phyloP scores from a whole-genome alignment of 164 flowering plant species.

The Umbilicus rupestris region DNA sequence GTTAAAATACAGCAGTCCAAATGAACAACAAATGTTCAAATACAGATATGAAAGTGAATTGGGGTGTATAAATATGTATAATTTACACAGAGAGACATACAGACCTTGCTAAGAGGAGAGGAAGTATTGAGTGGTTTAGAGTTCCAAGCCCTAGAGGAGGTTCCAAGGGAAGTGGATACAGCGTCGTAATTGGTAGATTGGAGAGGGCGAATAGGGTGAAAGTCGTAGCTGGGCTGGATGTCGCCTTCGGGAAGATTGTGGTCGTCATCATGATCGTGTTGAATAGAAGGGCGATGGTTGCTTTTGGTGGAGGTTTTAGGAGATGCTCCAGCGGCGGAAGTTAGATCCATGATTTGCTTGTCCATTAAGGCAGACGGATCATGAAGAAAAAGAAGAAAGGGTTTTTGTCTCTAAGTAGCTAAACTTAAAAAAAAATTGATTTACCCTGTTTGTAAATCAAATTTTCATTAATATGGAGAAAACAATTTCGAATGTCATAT shows the following conservation, averaged over 20 bases:
- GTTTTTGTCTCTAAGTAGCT: too few relatives aligned
- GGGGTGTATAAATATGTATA: neutral
- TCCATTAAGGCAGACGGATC: conserved; percentile 78
- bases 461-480: too few relatives aligned
- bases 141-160: conserved; percentile 42
- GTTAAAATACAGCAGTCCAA: neutral
- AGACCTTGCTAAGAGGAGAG: conserved; percentile 26
- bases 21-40: neutral
- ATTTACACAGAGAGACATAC: neutral
- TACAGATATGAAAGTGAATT: neutral
- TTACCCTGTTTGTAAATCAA: too few relatives aligned
- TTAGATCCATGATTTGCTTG: conserved; percentile 85
- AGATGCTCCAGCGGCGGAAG: conserved; percentile 18
- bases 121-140: conserved; percentile 27
- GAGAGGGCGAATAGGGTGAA: conserved; percentile 63
- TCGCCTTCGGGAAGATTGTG: conserved; percentile 30
- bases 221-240: conserved; percentile 75
- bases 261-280: conserved; percentile 14
- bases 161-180: conserved; percentile 12
- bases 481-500: too few relatives aligned
- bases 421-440: too few relatives aligned
- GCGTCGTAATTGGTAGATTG: conserved; percentile 18
- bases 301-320: conserved; percentile 16
- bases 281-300: conserved; percentile 19
- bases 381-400: too few relatives aligned